Evolutionary conservation across 371 early-diverging fungal species (phyloP).

Genomic region (Smittium culicis): DNA sequence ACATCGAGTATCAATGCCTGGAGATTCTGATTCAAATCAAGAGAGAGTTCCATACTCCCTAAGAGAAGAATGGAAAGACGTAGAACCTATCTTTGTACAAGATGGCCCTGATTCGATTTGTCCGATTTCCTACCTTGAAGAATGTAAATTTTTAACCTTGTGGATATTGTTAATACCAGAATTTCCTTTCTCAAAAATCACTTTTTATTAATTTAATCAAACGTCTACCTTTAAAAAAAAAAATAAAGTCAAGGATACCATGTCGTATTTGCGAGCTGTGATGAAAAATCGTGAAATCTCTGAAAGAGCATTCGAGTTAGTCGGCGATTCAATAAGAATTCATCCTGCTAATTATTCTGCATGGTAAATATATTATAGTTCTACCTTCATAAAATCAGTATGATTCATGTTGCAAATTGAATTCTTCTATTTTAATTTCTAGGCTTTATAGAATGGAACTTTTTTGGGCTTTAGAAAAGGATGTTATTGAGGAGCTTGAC

Average conservation of each 20-base stretch:
- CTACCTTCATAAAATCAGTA: not conserved
- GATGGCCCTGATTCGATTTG: constrained; percentile 79
- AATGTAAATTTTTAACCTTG: constrained; percentile 67
- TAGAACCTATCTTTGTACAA: constrained; percentile 68
- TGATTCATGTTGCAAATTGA: not conserved
- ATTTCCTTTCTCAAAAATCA: too few relatives aligned
- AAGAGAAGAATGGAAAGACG: constrained; percentile 56
- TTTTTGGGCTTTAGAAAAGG: constrained; percentile 43
- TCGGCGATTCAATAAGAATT: constrained; percentile 56
- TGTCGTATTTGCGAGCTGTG: constrained; percentile 83
- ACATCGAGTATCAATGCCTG: constrained; percentile 12
- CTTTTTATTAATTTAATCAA: not conserved
- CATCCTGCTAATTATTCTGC: constrained; percentile 91
- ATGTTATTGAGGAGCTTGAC: constrained; percentile 55
- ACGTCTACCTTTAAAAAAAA: not conserved
- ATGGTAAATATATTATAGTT: constrained; percentile 44
- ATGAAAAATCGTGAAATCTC: constrained; percentile 50
- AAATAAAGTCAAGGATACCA: constrained; percentile 52
- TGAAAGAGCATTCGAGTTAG: constrained; percentile 64
- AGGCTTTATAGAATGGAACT: constrained; percentile 78
- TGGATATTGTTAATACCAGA: too few relatives aligned
- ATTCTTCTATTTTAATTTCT: not conserved
- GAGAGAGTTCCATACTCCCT: constrained; percentile 15
- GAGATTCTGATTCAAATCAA: constrained; percentile 19
- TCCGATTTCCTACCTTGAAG: constrained; percentile 72